Percentiles rank a stretch among this genome's conserved stretches.
These are phyloP conservation scores for Nakataea oryzae DNA, from an alignment of 2,329 filamentous ascomycete genomes.

Conservation along the genomic window DNA sequence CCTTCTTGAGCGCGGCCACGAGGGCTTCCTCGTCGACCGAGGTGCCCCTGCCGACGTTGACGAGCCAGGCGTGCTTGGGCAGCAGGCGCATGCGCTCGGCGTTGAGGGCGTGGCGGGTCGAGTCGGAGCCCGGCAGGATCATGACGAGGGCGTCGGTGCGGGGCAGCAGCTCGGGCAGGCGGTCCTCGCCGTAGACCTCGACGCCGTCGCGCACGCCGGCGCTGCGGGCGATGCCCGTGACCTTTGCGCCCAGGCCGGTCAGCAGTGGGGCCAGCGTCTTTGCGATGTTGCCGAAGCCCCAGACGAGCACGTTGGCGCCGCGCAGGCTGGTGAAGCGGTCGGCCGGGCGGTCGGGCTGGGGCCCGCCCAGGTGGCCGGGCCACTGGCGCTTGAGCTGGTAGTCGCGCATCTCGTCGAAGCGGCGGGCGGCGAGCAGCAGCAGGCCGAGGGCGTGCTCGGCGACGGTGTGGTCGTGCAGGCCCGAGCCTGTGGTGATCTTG, in stretches of 20 bases:
- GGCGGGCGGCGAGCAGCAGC: slow-evolving; percentile 24
- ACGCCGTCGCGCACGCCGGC: slow-evolving; percentile 42
- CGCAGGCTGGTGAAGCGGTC: slow-evolving; percentile 32
- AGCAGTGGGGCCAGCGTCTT: slow-evolving; percentile 29
- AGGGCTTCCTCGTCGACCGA: slow-evolving; percentile 38
- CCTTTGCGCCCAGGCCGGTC: slow-evolving; percentile 38
- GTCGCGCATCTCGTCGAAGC: slow-evolving; percentile 33
- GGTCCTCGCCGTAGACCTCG: slow-evolving; percentile 28
- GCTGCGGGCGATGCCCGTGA: slow-evolving; percentile 45
- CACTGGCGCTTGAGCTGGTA: slow-evolving; percentile 30
- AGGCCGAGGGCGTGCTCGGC: slow-evolving; percentile 36
- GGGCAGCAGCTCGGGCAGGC: slow-evolving; percentile 24
- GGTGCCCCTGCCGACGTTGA: slow-evolving; percentile 39
- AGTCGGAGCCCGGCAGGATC: slow-evolving; percentile 31
- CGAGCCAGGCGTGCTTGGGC: slow-evolving; percentile 26
- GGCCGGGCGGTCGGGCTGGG: slow-evolving; percentile 27
- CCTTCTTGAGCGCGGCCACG: slow-evolving; percentile 30
- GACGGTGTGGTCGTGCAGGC: slow-evolving; percentile 36
- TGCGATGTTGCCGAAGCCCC: slow-evolving; percentile 40
- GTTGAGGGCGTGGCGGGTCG: slow-evolving; percentile 28
- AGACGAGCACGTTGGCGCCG: slow-evolving; percentile 30
- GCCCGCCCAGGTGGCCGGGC: slow-evolving; percentile 33
- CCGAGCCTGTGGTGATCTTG: slow-evolving; percentile 31
- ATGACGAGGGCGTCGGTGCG: slow-evolving; percentile 36
- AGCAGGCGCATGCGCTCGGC: slow-evolving; percentile 25